phyloP scores from a whole-genome alignment of 768 basidiomycete species.

The Termitomyces sp. region DNA sequence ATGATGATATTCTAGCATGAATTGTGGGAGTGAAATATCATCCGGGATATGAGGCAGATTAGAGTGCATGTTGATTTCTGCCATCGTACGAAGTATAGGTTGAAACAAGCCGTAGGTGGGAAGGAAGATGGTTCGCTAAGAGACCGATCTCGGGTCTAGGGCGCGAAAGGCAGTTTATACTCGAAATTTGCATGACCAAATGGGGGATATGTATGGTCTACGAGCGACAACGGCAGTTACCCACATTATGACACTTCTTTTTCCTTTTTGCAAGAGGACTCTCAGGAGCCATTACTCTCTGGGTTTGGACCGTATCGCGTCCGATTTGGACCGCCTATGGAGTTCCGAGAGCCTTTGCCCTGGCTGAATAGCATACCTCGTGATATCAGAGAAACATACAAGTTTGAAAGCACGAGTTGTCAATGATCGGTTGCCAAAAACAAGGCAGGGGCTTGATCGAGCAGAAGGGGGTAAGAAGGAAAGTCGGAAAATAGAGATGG shows the following conservation, averaged over 20 bases:
- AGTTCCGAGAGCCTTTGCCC: conserved; percentile 8
- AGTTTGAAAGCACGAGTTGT: conserved; percentile 2
- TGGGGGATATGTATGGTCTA: conserved; percentile 9
- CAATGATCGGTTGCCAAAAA: conserved; percentile 10
- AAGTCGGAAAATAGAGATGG: conserved; percentile 9
- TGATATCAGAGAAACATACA: conserved; percentile 9
- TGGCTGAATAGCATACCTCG: conserved; percentile 6
- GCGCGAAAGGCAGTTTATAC: conserved; percentile 13
- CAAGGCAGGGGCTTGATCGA: conserved; percentile 1
- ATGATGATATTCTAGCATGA: conserved; percentile 50
- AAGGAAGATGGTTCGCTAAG: conserved; percentile 3
- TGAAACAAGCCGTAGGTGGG: conserved; percentile 4
- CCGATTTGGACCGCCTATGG: conserved; percentile 16
- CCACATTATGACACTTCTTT: conserved; percentile 9
- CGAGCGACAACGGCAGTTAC: conserved; percentile 6
- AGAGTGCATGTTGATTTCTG: conserved; percentile 24
- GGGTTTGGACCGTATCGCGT: conserved; percentile 8
- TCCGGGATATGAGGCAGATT: conserved; percentile 46
- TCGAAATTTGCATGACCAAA: conserved; percentile 7
- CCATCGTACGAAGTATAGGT: conserved; percentile 18
- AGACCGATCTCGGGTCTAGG: not conserved
- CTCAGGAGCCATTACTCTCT: conserved; percentile 13
- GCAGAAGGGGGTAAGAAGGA: conserved; percentile 6
- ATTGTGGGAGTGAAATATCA: conserved; percentile 52
- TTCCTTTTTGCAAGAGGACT: conserved; percentile 10